Percentiles rank a stretch among this genome's conserved stretches.
Evolutionary conservation across 2,329 filamentous ascomycete genomes (phyloP).

Genomic region (Trichoderma brevicompactum): DNA sequence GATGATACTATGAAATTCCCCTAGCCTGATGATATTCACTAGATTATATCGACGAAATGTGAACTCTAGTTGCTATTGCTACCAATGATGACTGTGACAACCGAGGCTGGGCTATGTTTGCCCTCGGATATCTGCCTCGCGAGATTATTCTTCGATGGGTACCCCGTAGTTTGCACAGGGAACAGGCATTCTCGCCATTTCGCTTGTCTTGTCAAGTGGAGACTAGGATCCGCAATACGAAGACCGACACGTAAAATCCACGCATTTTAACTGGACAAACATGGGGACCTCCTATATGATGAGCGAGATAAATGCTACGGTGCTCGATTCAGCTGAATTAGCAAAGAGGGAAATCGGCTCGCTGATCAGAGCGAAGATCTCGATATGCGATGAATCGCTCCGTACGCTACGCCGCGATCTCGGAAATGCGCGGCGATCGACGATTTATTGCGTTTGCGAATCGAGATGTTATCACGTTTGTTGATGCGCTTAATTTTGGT

Average conservation of each 20-base stretch:
- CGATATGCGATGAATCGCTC: conserved; percentile 1
- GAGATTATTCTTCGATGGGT: too few species aligned
- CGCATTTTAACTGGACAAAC: background rate
- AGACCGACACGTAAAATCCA: too few species aligned
- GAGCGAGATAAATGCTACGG: too few species aligned
- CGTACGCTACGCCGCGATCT: background rate
- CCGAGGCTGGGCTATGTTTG: background rate
- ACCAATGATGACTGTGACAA: too few species aligned
- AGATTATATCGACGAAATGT: background rate
- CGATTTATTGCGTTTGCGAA: background rate
- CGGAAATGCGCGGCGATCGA: background rate
- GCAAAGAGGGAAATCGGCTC: background rate
- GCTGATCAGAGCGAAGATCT: background rate
- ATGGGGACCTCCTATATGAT: background rate
- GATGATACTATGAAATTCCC: background rate
- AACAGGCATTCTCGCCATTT: conserved; percentile 4
- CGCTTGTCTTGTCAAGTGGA: background rate
- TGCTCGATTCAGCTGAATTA: background rate
- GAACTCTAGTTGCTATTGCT: too few species aligned
- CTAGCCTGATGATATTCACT: background rate
- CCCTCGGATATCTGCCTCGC: background rate
- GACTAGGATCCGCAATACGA: conserved; percentile 1
- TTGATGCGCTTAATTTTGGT: background rate
- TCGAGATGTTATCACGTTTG: background rate
- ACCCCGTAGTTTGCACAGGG: too few species aligned